A percentile compares a stretch with the other conserved stretches of the same genome.
Conservation (phyloP, 2,329 filamentous ascomycete genomes). For the Fusarium albosuccineum region DNA sequence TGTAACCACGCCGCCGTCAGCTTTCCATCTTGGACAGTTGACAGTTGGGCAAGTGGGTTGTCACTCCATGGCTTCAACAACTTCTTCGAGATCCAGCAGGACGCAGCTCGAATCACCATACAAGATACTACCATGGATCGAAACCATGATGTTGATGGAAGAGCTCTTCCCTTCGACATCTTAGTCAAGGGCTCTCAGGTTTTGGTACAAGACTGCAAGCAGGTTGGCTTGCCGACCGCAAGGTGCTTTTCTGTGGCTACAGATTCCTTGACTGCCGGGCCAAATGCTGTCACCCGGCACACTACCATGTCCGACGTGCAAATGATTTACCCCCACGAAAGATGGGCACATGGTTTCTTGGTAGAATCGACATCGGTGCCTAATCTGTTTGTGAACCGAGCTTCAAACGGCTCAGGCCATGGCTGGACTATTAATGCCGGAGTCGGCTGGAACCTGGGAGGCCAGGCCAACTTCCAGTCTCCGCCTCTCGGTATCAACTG, state of each 20-base stretch:
- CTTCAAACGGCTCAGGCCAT: slow-evolving; percentile 31
- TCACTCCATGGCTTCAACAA: slow-evolving; percentile 38
- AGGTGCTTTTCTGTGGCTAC: slow-evolving; percentile 36
- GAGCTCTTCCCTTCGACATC: slow-evolving; percentile 34
- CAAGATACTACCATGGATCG: slow-evolving; percentile 29
- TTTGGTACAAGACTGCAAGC: slow-evolving; percentile 34
- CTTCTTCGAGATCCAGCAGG: slow-evolving; percentile 26
- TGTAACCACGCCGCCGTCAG: slow-evolving; percentile 36
- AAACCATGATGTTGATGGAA: slow-evolving; percentile 20
- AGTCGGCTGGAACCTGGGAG: slow-evolving; percentile 38
- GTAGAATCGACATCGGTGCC: slow-evolving; percentile 32
- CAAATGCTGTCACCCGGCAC: slow-evolving; percentile 38
- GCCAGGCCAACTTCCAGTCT: slow-evolving; percentile 18
- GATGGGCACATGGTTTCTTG: slow-evolving; percentile 41
- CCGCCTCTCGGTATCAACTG: slow-evolving; percentile 41
- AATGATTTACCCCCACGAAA: slow-evolving; percentile 39
- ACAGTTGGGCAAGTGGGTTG: slow-evolving; percentile 36
- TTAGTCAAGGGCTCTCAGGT: slow-evolving; percentile 35
- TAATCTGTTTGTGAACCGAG: slow-evolving; percentile 25
- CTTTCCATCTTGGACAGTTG: slow-evolving; percentile 38
- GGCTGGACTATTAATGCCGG: slow-evolving; percentile 44
- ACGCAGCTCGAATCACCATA: slow-evolving; percentile 37
- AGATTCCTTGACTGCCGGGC: slow-evolving; percentile 26
- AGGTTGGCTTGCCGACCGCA: slow-evolving; percentile 21
- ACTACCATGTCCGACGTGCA: slow-evolving; percentile 26